Percentiles rank a stretch among this genome's conserved stretches.
phyloP scores from a whole-genome alignment of 176 grass and related monocot genomes.

The Microstegium vimineum region DNA sequence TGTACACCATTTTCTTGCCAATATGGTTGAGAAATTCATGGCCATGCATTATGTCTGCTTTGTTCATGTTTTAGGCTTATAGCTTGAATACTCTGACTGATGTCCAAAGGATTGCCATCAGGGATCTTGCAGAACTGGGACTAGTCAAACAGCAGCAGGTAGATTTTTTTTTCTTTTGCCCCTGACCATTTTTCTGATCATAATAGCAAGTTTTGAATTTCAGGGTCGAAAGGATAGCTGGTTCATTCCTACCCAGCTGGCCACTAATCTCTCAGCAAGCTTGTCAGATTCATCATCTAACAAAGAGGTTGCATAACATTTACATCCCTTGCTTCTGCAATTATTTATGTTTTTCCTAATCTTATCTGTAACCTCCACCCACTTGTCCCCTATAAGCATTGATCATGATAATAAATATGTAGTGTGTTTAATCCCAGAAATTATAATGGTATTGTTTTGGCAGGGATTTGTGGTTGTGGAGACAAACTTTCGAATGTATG shows the following conservation, averaged over 20 bases:
- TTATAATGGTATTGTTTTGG: slow-evolving; percentile 14
- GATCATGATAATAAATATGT: not conserved
- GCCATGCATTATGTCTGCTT: not conserved
- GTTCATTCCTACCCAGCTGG: slow-evolving; percentile 97
- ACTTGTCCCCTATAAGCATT: not conserved
- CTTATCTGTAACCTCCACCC: not conserved
- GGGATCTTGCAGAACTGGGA: slow-evolving; percentile 75
- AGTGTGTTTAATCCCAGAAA: not conserved
- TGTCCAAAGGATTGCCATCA: slow-evolving; percentile 74
- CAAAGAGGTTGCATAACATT: slow-evolving; percentile 60
- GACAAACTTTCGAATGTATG: slow-evolving; percentile 95
- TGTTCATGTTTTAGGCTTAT: slow-evolving; percentile 64
- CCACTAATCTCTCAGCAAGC: slow-evolving; percentile 83
- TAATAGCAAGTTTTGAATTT: not conserved
- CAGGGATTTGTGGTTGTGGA: slow-evolving; percentile 97
- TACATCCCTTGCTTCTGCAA: not conserved
- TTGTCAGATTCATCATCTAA: slow-evolving; percentile 70
- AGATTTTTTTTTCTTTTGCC: not conserved
- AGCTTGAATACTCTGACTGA: slow-evolving; percentile 77
- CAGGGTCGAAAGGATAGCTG: slow-evolving; percentile 82
- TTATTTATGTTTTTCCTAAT: not conserved
- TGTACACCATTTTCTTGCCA: not conserved
- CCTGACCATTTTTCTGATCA: not conserved
- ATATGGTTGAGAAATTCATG: not conserved
- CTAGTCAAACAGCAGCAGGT: slow-evolving; percentile 84